Percentiles rank a stretch among this genome's conserved stretches.
Conservation (phyloP, 306 rosid genomes). For the Cicer cuneatum region DNA sequence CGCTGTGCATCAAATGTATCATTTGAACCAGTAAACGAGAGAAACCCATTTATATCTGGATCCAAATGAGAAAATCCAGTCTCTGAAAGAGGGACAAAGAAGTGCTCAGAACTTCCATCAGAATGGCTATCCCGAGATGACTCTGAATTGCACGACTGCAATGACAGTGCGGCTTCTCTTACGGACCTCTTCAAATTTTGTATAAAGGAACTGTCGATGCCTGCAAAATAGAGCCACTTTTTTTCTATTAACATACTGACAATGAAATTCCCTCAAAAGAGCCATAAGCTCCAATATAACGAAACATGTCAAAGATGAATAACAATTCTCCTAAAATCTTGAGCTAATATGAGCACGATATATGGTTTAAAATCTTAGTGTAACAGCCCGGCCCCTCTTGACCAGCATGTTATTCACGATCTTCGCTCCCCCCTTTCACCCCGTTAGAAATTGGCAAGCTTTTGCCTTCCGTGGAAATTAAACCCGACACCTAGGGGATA, state of each 20-base stretch:
- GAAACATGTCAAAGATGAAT: slow-evolving; percentile 26
- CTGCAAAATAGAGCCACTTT: slow-evolving; percentile 42
- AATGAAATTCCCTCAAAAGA: slow-evolving; percentile 38
- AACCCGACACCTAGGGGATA: too few species aligned
- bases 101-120: slow-evolving; percentile 88
- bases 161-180: slow-evolving; percentile 86
- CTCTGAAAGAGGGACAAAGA: slow-evolving; percentile 80
- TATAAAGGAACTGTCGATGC: slow-evolving; percentile 58
- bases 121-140: slow-evolving; percentile 72
- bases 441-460: too few species aligned
- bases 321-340: slow-evolving; percentile 21
- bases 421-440: too few species aligned
- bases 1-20: slow-evolving; percentile 67
- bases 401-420: too few species aligned
- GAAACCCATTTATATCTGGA: slow-evolving; percentile 84
- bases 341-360: slow-evolving; percentile 15
- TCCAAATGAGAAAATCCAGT: slow-evolving; percentile 71
- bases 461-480: too few species aligned
- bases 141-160: slow-evolving; percentile 61
- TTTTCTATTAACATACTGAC: slow-evolving; percentile 26
- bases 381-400: too few species aligned
- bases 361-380: slow-evolving; percentile 1
- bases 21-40: slow-evolving; percentile 71
- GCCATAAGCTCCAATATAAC: slow-evolving; percentile 39
- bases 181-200: slow-evolving; percentile 88